Evolutionary conservation across 1,284 basidiomycete genomes (phyloP).

Genomic region (Tilletia horrida): DNA sequence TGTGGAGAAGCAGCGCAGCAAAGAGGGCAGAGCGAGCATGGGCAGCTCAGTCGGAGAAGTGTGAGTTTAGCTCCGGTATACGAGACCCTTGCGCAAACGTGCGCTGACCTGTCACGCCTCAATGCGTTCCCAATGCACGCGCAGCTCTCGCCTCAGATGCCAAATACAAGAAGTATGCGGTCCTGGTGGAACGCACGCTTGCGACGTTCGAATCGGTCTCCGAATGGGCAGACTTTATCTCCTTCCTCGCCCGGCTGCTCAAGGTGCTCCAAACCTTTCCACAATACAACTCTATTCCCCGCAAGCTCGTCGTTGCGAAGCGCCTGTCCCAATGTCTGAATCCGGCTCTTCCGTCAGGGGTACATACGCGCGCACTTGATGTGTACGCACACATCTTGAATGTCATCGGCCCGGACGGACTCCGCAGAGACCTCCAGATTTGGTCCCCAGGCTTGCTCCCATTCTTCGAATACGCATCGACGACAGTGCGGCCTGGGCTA

Average conservation of each 20-base stretch:
- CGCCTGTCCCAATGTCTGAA: constrained; percentile 94
- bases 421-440: constrained; percentile 79
- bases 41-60: constrained; percentile 47
- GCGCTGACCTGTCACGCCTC: neutral
- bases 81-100: neutral
- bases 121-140: neutral
- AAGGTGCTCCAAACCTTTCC: constrained; percentile 90
- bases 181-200: constrained; percentile 85
- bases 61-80: constrained; percentile 20
- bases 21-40: constrained; percentile 47
- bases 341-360: constrained; percentile 90
- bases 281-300: constrained; percentile 90
- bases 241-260: constrained; percentile 88
- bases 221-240: constrained; percentile 99
- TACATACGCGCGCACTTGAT: constrained; percentile 91
- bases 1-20: constrained; percentile 49
- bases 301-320: constrained; percentile 90
- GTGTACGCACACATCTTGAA: constrained; percentile 89
- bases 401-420: constrained; percentile 81
- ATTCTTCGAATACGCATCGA: constrained; percentile 96
- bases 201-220: constrained; percentile 92
- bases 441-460: constrained; percentile 97
- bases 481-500: constrained; percentile 60
- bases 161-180: constrained; percentile 92
- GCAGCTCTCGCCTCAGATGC: constrained; percentile 63